phyloP scores from a whole-genome alignment of 176 grass and related monocot species.

The Cenchrus purpureus region DNA sequence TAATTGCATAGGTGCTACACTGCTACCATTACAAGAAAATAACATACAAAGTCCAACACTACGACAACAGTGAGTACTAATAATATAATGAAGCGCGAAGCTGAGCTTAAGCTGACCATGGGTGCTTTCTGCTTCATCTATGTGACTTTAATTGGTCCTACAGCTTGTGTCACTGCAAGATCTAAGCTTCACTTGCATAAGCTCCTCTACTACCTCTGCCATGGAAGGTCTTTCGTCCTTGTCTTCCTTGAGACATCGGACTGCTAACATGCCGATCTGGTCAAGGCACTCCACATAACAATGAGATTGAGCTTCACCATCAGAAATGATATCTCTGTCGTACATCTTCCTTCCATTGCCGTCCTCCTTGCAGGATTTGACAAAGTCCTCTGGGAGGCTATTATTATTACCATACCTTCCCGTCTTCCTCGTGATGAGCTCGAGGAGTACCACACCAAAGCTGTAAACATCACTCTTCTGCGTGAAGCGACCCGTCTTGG shows the following conservation, averaged over 20 bases:
- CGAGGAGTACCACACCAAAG: slow-evolving; percentile 1
- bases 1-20: too few relatives aligned
- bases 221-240: background rate
- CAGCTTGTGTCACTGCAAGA: too few relatives aligned
- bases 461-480: slow-evolving; percentile 15
- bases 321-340: background rate
- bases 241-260: background rate
- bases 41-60: too few relatives aligned
- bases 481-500: background rate
- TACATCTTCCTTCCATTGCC: background rate
- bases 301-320: background rate
- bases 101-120: too few relatives aligned
- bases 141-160: too few relatives aligned
- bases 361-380: background rate
- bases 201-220: background rate
- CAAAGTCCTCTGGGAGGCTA: background rate
- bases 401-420: background rate
- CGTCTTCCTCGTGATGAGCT: background rate
- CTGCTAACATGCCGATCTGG: background rate
- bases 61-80: too few relatives aligned
- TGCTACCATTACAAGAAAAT: too few relatives aligned
- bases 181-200: background rate
- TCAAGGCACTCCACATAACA: background rate
- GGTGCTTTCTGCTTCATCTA: too few relatives aligned
- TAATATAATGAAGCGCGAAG: too few relatives aligned